Base-by-base conservation (phyloP, 805 yeast genomes). In the Monosporozyma aquatica region DNA sequence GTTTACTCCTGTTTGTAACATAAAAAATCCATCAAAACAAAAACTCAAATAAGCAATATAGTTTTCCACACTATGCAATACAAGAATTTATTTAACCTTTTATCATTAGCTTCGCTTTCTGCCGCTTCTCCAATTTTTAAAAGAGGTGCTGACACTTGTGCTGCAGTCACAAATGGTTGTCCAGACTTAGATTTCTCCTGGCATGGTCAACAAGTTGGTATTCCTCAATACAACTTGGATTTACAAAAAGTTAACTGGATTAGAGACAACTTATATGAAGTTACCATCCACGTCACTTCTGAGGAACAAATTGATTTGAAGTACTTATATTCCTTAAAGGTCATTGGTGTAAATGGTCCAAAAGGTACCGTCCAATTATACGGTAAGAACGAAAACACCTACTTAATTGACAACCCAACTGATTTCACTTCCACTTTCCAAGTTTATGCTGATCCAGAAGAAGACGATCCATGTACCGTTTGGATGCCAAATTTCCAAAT, bases 401-500 rank as follows among this genome's bases (percentile, higher is more conserved):
- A 33, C n/a, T 15, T 41, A 8, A 43, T 46, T 17, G 42, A 38
- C 20, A 41, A 43, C 32, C 58, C 58, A 28, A 51, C 56, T 2
- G 53, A 54, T 32, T 54, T 38, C 34, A 47, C 48, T 3, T 46
- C 50, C 3, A 51, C 54, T 11, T 51, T 54, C 35, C 39, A 45
- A 20, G 51, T 53, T 2, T 42, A 48, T 15, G 54, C 45, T 9
- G 25, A 34, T 8, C 33, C 43, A 7, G 14, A 30, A 2, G 6
- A 13, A 2, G 45, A 46, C 6, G 42, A 38, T 13, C 15, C 40
- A 1, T 41, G 46, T 13, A 40, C 34, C 1, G 43, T 48, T 4
- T 49, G 54, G 54, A 38, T 54, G 48, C 56, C 56, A 18, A 43
- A 45, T 14, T 50, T 54, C 40, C 49, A 50, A 40, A 45, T 54